Evolutionary conservation across 805 yeast species (phyloP), one percentile per base, ranked within the genome.

Genomic region (Blastobotrys americana): DNA sequence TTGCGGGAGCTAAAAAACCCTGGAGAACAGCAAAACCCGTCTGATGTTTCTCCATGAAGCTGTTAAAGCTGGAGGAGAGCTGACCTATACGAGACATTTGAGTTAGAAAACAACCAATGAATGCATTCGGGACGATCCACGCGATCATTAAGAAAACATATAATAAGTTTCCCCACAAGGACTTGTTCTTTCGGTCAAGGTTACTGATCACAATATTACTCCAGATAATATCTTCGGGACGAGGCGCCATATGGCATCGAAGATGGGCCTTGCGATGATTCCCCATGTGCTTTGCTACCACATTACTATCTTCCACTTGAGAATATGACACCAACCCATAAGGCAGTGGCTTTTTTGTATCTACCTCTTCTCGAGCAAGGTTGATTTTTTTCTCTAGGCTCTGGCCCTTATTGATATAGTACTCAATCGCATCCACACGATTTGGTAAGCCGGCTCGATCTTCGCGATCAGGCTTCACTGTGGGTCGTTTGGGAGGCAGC

Each of bases 51-150:
- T 53, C 46, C 58, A 63, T 53, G 25, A 56, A 60, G 0, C 31
- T 31, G 3, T 55, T 53, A 42, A 67, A 67, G 1, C 52, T 52
- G 1, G 60, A 61, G 68, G 68, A 66, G n/a, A 66, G 52, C 5
- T 48, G 54, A 1, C 66, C 70, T 16, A 67, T 51, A 5, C 68
- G 48, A 21, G 59, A 58, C 39, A 67, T 42, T 39, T 67, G 65
- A 6, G 70, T 55, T 9, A 67, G 27, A 40, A 67, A 67, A 38
- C 68, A 64, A 18, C 70, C 69, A 27, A 67, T 61, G 39, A 67
- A 61, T 1, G 71, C 70, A 44, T 60, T 63, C 2, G 70, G 70
- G 3, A 64, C 62, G 17, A 66, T 57, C 70, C 70, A 66, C 6
- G 58, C 48, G 1, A 66, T 31, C 43, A 66, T 38, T 33, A 67